phyloP scores from a whole-genome alignment of 108 stramenopile genomes.

The Fragilariopsis cylindrus region DNA sequence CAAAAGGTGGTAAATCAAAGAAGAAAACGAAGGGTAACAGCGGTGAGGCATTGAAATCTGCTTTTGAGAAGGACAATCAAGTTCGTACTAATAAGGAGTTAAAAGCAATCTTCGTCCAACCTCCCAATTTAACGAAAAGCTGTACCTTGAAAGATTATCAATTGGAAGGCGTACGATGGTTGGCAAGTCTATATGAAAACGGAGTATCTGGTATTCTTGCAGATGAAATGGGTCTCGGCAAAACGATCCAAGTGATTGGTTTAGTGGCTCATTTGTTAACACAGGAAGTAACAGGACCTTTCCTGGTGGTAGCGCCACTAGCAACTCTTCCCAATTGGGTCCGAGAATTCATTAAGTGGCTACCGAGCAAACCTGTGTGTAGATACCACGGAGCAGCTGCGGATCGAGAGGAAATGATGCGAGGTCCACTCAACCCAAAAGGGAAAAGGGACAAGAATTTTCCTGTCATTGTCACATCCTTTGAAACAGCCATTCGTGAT shows the following conservation, averaged over 20 bases:
- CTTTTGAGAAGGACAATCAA: conserved; percentile 57
- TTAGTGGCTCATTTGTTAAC: conserved; percentile 92
- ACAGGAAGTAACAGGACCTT: conserved; percentile 88
- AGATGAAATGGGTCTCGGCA: conserved; percentile 93
- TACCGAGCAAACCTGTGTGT: conserved; percentile 82
- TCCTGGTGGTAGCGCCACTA: conserved; percentile 94
- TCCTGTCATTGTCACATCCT: conserved; percentile 94
- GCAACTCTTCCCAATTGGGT: conserved; percentile 99
- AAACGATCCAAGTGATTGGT: conserved; percentile 95
- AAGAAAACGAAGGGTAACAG: conserved; percentile 60
- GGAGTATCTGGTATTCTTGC: conserved; percentile 98
- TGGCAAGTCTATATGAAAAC: conserved; percentile 96
- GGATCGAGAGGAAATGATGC: conserved; percentile 80
- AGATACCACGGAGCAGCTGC: conserved; percentile 93
- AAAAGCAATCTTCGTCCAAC: conserved; percentile 85
- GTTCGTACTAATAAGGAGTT: conserved; percentile 25
- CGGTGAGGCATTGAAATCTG: conserved; percentile 57
- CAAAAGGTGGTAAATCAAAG: conserved; percentile 26
- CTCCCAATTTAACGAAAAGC: conserved; percentile 65
- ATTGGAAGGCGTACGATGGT: conserved; percentile 93
- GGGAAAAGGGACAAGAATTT: conserved; percentile 63
- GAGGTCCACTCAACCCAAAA: conserved; percentile 68
- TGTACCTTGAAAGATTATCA: conserved; percentile 88
- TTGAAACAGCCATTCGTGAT: conserved; percentile 93
- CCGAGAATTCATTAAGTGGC: conserved; percentile 96